Evolutionary conservation across 192 early-diverging fungal genomes (phyloP), one percentile per base, ranked within the genome.

Genomic region (Lunasporangiospora selenospora): DNA sequence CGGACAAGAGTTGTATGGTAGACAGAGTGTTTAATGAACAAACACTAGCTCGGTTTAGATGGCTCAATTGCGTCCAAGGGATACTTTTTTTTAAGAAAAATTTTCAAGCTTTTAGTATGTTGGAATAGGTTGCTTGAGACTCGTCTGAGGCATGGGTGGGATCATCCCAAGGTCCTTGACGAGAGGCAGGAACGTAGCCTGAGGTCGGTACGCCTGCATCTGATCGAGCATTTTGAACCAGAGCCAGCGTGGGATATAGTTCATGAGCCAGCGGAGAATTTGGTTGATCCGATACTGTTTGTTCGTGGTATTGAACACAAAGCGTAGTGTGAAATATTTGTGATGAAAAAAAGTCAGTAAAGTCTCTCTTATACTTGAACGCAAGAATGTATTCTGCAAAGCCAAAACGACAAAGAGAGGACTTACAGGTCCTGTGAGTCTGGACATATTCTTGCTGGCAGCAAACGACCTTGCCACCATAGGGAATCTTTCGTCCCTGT

Each of bases 121-220:
- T n/a, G n/a, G n/a, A n/a, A n/a, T n/a, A n/a, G n/a, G n/a, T 23
- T 43, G 38, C n/a, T 30, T 5, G 30, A 19, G 26, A n/a, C 53
- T 56, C 15, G 24, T 26, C 15, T 41, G 40, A 1, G 27, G 27
- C 5, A 8, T 11, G 13, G 43, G 43, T 16, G 26, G 38, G 19
- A 58, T 16, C 7, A 44, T 58, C 11, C 56, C 56, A 1, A 21
- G 29, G 27, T 58, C 43, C 4, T 12, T 29, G 12, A 58, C 23
- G 3, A 32, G 13, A 3, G 56, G 44, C n/a, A 58, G 43, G 43
- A 58, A 58, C 13, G 56, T 34, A 4, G 16, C 56, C 23, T 58
- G 56, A 19, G 44, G 44, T 34, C 44, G 33, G 21, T 45, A 33
- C 0, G 31, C 41, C 30, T 33, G 6, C 4, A 21, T 45, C 56